Percentiles rank a stretch among this genome's conserved stretches.
Conservation (phyloP, 192 early-diverging fungal genomes). For the Linnemannia elongata region DNA sequence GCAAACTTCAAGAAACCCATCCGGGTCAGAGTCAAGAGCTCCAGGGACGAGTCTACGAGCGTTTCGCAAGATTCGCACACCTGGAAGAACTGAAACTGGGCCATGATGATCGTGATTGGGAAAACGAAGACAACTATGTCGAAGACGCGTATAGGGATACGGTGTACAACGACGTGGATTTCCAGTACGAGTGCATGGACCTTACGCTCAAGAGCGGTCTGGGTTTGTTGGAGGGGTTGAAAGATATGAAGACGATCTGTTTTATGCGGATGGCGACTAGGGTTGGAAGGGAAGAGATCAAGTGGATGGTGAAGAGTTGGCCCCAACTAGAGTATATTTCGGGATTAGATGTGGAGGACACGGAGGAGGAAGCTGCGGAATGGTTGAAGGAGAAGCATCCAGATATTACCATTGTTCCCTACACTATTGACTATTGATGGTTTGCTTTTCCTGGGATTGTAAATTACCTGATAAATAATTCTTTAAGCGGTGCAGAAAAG, state of each 20-base stretch:
- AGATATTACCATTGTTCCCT: no score
- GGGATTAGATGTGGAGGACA: no score
- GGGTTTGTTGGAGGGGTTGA: neutral
- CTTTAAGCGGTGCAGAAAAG: no score
- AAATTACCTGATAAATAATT: no score
- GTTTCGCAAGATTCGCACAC: slow-evolving; percentile 9
- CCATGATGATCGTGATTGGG: neutral
- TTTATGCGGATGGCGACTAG: neutral
- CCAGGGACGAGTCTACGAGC: slow-evolving; percentile 6
- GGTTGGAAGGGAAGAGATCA: neutral
- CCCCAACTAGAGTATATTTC: neutral
- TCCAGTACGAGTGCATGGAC: slow-evolving; percentile 2
- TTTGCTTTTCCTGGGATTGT: no score
- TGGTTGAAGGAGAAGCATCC: no score
- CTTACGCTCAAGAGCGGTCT: slow-evolving; percentile 1
- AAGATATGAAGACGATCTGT: neutral
- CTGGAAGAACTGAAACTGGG: slow-evolving; percentile 6
- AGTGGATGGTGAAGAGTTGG: slow-evolving; percentile 11
- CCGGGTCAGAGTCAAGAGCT: neutral
- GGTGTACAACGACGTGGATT: neutral
- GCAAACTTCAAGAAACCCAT: no score
- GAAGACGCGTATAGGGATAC: no score
- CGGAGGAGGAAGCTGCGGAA: no score
- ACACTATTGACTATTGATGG: no score
- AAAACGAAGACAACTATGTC: neutral